Conservation (phyloP, 2,329 filamentous ascomycete species). For the Cercospora brassicicola region DNA sequence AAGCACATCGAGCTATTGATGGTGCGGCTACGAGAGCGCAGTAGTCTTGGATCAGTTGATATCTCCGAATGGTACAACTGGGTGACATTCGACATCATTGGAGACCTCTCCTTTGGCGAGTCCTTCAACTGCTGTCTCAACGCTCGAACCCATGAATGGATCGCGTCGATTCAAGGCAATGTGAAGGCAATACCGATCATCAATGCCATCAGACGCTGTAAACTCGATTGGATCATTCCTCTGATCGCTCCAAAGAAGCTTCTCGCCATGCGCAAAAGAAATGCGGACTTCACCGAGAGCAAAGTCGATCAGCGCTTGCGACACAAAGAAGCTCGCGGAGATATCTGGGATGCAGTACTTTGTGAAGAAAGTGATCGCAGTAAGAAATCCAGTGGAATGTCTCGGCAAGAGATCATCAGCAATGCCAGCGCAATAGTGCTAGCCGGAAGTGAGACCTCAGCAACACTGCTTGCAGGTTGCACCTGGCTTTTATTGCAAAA, state of each 20-base stretch:
- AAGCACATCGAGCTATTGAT: background rate
- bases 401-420: conserved; percentile 58
- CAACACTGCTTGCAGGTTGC: conserved; percentile 66
- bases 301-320: background rate
- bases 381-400: background rate
- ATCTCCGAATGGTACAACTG: background rate
- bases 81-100: background rate
- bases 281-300: background rate
- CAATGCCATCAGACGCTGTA: background rate
- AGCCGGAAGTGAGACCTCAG: conserved; percentile 76
- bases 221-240: background rate
- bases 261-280: background rate
- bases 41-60: background rate
- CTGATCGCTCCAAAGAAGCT: background rate
- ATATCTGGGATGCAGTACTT: background rate
- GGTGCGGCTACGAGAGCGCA: background rate
- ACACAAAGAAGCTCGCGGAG: background rate
- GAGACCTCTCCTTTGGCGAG: background rate
- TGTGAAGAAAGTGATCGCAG: background rate
- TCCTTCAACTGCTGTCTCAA: background rate
- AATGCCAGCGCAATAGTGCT: conserved; percentile 66
- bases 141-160: background rate
- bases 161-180: background rate
- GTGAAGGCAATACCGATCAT: background rate
- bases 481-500: conserved; percentile 72